Percentiles rank a stretch among this genome's conserved stretches.
Evolutionary conservation across 2,329 filamentous ascomycete species (phyloP).

Genomic region (Didymella arachidicola): DNA sequence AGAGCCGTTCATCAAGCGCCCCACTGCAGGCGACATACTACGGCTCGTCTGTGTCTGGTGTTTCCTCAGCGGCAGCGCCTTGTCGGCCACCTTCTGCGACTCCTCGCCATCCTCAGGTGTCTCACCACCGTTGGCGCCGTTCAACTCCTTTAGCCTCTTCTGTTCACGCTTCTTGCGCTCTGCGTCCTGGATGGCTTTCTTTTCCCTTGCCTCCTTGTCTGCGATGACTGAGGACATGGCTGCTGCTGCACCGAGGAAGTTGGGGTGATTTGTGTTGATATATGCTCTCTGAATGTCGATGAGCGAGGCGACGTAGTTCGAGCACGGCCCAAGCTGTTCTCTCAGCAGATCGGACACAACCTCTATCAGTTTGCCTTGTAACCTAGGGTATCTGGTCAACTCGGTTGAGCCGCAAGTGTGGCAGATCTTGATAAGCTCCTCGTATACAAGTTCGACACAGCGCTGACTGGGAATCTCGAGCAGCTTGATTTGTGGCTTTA

Average conservation of each 20-base stretch:
- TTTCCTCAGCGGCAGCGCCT: constrained; percentile 66
- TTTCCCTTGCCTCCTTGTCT: constrained; percentile 93
- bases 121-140: constrained; percentile 63
- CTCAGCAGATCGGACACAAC: constrained; percentile 95
- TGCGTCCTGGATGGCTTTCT: constrained; percentile 79
- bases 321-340: constrained; percentile 88
- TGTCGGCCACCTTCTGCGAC: constrained; percentile 61
- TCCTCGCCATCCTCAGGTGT: constrained; percentile 71
- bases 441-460: constrained; percentile 97
- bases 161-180: constrained; percentile 87
- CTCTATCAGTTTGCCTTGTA: constrained; percentile 97
- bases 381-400: constrained; percentile 85
- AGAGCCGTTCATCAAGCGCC: constrained; percentile 68
- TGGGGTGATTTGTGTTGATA: constrained; percentile 99
- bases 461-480: constrained; percentile 93
- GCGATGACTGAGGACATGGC: constrained; percentile 97
- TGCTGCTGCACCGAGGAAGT: constrained; percentile 94
- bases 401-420: constrained; percentile 98
- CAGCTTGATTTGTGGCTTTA: constrained; percentile 98
- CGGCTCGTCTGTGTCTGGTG: constrained; percentile 68
- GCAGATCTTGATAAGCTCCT: constrained; percentile 99
- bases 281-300: constrained; percentile 98
- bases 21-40: constrained; percentile 83
- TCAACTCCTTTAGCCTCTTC: constrained; percentile 82
- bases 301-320: constrained; percentile 90